Evolutionary conservation across 257 asterid genomes (phyloP), one percentile per base, ranked within the genome.

Genomic region (Echium plantagineum): DNA sequence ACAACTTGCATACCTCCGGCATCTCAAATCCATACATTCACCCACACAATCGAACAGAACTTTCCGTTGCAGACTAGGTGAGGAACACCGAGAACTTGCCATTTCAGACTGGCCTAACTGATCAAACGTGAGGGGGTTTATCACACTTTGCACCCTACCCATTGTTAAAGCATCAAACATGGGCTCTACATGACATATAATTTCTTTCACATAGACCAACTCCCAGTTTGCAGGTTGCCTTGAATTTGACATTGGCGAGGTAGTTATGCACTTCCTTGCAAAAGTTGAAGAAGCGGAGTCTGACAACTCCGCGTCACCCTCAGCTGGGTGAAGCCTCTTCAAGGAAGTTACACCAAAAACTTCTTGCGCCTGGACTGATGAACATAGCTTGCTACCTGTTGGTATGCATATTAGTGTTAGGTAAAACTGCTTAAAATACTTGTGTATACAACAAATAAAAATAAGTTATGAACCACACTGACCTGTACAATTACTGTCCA

Each of bases 231-330:
- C 31, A 21, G 80, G 59, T 60, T 60, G 71, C 28, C 21, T 55
- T 5, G 17, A 53, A 51, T 58, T 47, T 4, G n/a, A 46, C 52
- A 59, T 56, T 63, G 54, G 17, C 38, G 65, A 48, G 48, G 67
- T 15, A 32, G 62, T 66, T 28, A 35, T 58, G 35, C 30, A 67
- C 77, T 68, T 63, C 61, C 71, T 60, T 1, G 64, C 68, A 13
- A 66, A 77, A 59, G 66, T 57, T 13, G 98, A 91, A 68, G 95
- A 84, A 63, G 94, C 97, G 12, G 94, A 89, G 75, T 93, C 97
- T 17, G 82, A 79, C 63, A 91, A 65, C 62, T 91, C 98, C 17
- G 74, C 46, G 24, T 79, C 84, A 28, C 71, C 73, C 65, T 83
- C 85, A 15, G 57, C 59, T 62, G 78, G 66, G 68, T 74, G 71